A percentile compares a stretch with the other conserved stretches of the same genome.
These are phyloP conservation scores for Tephrocybe sp. DNA, from an alignment of 768 basidiomycete genomes.

Conservation along the genomic window DNA sequence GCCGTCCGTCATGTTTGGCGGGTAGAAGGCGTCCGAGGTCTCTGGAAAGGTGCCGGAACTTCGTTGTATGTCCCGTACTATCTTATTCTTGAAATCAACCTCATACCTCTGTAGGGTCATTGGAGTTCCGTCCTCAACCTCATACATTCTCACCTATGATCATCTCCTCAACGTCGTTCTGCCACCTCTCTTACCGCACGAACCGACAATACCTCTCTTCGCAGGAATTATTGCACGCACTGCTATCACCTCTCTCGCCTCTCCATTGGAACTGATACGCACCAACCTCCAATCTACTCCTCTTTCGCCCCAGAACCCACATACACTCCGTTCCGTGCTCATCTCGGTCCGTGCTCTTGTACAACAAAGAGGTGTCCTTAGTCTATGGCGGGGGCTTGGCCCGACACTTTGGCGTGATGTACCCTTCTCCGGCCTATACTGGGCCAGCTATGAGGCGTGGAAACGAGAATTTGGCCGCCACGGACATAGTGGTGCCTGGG, in stretches of 20 bases:
- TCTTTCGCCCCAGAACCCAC: constrained; percentile 62
- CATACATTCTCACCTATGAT: constrained; percentile 97
- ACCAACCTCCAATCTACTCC: constrained; percentile 94
- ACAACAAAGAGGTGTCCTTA: constrained; percentile 59
- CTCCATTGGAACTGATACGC: constrained; percentile 90
- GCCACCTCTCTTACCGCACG: constrained; percentile 57
- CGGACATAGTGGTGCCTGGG: constrained; percentile 57
- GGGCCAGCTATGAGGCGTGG: constrained; percentile 90
- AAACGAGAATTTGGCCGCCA: constrained; percentile 61
- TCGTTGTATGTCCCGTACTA: constrained; percentile 61
- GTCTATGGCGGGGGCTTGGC: constrained; percentile 89
- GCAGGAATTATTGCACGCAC: constrained; percentile 86
- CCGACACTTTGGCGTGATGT: constrained; percentile 97
- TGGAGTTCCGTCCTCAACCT: constrained; percentile 87
- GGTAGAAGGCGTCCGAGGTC: constrained; percentile 78
- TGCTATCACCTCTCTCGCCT: constrained; percentile 72
- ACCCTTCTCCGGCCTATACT: constrained; percentile 95
- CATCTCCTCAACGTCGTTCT: constrained; percentile 68
- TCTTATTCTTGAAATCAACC: background rate
- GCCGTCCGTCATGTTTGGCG: constrained; percentile 78
- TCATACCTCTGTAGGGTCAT: constrained; percentile 66
- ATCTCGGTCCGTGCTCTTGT: constrained; percentile 60
- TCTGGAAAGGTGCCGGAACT: constrained; percentile 97
- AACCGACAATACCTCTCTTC: constrained; percentile 62
- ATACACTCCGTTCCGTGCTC: constrained; percentile 78